Evolutionary conservation across 495 filamentous ascomycete genomes (phyloP).

Genomic region (Aspergillus cavernicola): DNA sequence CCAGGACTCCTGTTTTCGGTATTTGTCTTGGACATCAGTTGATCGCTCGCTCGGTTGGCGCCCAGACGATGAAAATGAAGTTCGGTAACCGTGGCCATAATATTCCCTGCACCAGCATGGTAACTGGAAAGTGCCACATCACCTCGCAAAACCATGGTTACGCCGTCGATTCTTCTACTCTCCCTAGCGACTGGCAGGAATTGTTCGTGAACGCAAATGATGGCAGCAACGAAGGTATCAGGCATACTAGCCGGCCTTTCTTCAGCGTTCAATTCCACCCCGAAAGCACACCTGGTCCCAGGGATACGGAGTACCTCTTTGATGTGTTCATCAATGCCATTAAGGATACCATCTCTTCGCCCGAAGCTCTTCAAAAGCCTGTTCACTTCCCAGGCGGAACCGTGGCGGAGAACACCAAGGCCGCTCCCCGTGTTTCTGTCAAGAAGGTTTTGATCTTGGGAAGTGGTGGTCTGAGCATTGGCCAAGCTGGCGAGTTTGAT

Average conservation of each 20-base stretch:
- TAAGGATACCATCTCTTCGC: constrained; percentile 57
- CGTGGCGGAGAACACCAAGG: constrained; percentile 67
- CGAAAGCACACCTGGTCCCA: constrained; percentile 90
- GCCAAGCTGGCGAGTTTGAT: constrained; percentile 98
- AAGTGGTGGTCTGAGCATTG: constrained; percentile 93
- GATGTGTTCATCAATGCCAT: constrained; percentile 93
- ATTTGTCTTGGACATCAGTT: constrained; percentile 97
- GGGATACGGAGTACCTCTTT: constrained; percentile 96
- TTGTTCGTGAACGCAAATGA: constrained; percentile 98
- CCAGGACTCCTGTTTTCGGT: constrained; percentile 84
- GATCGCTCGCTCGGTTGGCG: constrained; percentile 85
- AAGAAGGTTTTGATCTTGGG: constrained; percentile 98
- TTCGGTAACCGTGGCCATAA: constrained; percentile 99
- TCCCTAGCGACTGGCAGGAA: constrained; percentile 81
- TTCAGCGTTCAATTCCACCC: constrained; percentile 99
- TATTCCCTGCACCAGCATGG: constrained; percentile 92
- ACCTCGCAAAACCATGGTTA: constrained; percentile 98
- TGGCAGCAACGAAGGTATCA: constrained; percentile 94
- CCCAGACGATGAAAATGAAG: constrained; percentile 90
- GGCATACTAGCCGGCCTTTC: constrained; percentile 77
- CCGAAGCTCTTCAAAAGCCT: constrained; percentile 59
- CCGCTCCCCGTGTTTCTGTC: constrained; percentile 72
- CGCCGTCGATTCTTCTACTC: constrained; percentile 74
- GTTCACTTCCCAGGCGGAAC: constrained; percentile 84
- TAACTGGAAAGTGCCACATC: constrained; percentile 95